Evolutionary conservation across 2,329 filamentous ascomycete genomes (phyloP).

Genomic region (Ascochyta koolunga): DNA sequence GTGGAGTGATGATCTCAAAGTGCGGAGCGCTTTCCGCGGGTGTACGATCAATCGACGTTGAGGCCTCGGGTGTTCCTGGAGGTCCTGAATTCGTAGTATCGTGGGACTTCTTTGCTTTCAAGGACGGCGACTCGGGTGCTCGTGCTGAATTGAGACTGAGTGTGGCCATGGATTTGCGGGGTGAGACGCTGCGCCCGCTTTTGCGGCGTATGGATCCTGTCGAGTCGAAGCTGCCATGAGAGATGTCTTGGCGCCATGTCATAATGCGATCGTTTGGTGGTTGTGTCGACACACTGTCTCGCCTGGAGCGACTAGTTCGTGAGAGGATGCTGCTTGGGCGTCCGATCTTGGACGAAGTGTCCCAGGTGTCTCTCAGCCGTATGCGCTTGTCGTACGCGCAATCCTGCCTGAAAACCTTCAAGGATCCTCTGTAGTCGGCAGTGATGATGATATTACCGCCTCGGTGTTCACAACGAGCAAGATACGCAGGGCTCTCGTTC

Average conservation of each 20-base stretch:
- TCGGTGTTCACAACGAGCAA: constrained; percentile 75
- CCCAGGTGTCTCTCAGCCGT: constrained; percentile 70
- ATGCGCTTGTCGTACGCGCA: constrained; percentile 80
- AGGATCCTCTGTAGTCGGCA: constrained; percentile 82
- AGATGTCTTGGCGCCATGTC: constrained; percentile 79
- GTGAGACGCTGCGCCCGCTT: constrained; percentile 54
- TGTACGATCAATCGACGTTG: constrained; percentile 23
- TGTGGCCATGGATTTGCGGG: constrained; percentile 51
- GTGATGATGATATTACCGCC: constrained; percentile 92
- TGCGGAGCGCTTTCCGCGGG: constrained; percentile 18
- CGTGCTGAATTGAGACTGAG: constrained; percentile 22
- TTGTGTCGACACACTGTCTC: constrained; percentile 54
- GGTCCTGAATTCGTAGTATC: constrained; percentile 24
- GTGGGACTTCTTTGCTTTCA: constrained; percentile 18
- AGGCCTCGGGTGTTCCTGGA: constrained; percentile 27
- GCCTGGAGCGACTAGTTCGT: constrained; percentile 57
- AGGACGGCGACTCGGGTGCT: constrained; percentile 26
- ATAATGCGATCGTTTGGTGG: constrained; percentile 78
- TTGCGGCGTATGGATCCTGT: constrained; percentile 25
- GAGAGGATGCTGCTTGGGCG: constrained; percentile 61
- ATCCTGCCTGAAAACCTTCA: constrained; percentile 96
- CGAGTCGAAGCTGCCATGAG: constrained; percentile 57
- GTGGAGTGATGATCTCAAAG: constrained; percentile 7
- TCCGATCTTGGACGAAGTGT: constrained; percentile 66
- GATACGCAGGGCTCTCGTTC: constrained; percentile 76